Base-by-base conservation (phyloP, 2,329 filamentous ascomycete genomes). In the Neonectria faginata region DNA sequence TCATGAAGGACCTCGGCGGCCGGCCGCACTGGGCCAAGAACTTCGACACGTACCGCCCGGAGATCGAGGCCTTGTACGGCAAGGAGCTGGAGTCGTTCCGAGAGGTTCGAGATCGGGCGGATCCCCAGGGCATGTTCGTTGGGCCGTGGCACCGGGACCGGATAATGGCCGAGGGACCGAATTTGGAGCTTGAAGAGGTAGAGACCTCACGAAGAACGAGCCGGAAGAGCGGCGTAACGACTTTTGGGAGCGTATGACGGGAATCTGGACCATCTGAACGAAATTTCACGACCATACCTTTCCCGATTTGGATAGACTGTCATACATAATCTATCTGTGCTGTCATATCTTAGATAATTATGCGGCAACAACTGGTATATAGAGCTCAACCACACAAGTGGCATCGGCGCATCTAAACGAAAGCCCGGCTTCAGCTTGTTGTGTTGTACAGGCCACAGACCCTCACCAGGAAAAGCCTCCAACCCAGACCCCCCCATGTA, bases 11-110 rank as follows among this genome's bases (percentile, higher is more conserved):
- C 48, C 83, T 97, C 71, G 92, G 91, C 57, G 94, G 91, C 9
- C 87, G 87, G 50, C 94, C 94, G 18, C 94, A 97, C 79, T 97
- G 94, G 92, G 94, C 94, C 8, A 97, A 97, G 85, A 97, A 97
- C 77, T 97, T 97, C 78, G 82, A 84, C 51, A 84, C 85, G 9
- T 84, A 86, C 4, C 84, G 86, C 11, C 73, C 81, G 0, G 88
- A 92, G 31, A 84, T 97, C 47, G 85, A 87, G 63, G 77, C 78
- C 1, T 88, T 92, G 77, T 97, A 96, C 76, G 90, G 90, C 44
- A 78, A 84, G n/a, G 82, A 90, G 52, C 82, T 97, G 63, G 79
- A 84, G 18, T 80, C 86, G 51, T 97, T 91, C 86, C 83, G 91
- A 44, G 81, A 84, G 29, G 84, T 97, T 7, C 85, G 94, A 57